Evolutionary conservation across 352 stramenopile genomes (phyloP).

Genomic region (Pythium biforme): DNA sequence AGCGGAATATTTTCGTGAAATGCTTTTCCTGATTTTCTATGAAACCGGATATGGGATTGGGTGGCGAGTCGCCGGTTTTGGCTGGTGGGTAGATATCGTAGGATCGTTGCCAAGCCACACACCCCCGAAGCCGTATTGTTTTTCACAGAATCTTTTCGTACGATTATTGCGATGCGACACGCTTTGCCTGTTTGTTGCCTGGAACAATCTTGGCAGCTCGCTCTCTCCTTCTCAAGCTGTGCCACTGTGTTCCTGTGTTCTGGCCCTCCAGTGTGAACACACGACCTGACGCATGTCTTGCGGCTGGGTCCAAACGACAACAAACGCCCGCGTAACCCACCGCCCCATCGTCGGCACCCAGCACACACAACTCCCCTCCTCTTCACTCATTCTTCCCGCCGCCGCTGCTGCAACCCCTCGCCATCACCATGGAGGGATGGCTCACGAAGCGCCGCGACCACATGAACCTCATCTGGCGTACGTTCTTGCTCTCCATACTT

Average conservation of each 20-base stretch:
- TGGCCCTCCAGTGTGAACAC: slow-evolving; percentile 2
- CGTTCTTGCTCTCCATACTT: slow-evolving; percentile 14
- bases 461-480: slow-evolving; percentile 91
- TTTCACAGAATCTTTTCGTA: not conserved
- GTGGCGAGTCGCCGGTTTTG: not conserved
- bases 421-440: slow-evolving; percentile 76
- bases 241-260: slow-evolving; percentile 2
- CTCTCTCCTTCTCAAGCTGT: not conserved
- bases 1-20: not conserved
- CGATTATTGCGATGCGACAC: slow-evolving; percentile 7
- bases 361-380: not conserved
- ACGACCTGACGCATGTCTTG: slow-evolving; percentile 5
- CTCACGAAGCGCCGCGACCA: slow-evolving; percentile 87
- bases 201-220: slow-evolving; percentile 10
- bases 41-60: slow-evolving; percentile 3
- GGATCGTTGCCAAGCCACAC: too few relatives aligned
- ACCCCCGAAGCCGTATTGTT: not conserved
- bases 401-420: too few relatives aligned
- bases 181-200: slow-evolving; percentile 4
- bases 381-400: not conserved
- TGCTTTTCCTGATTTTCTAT: slow-evolving; percentile 10
- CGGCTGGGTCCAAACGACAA: not conserved
- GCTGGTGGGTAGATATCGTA: slow-evolving; percentile 4
- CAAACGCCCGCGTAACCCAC: not conserved
- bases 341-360: not conserved